Evolutionary conservation across 768 basidiomycete genomes (phyloP).

Genomic region (Gymnopilus junonius): DNA sequence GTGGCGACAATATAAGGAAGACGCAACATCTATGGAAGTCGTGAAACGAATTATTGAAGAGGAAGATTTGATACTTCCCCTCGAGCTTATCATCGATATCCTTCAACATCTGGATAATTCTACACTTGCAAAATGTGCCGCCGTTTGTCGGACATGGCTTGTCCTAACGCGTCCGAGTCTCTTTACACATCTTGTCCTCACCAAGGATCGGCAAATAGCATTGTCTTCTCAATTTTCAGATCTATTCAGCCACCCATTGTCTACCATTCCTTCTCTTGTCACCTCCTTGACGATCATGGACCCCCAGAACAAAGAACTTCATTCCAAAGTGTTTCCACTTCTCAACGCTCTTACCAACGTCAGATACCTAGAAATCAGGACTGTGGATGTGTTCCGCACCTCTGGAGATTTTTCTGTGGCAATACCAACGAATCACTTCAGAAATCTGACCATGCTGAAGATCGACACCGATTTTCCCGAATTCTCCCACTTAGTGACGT

Average conservation of each 20-base stretch:
- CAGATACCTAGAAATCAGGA: not conserved
- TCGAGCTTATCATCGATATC: not conserved
- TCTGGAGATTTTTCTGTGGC: not conserved
- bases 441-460: not conserved
- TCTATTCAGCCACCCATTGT: not conserved
- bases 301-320: not conserved
- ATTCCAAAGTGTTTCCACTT: not conserved
- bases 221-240: not conserved
- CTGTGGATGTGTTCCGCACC: not conserved
- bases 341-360: not conserved
- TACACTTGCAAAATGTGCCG: not conserved
- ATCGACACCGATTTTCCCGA: not conserved
- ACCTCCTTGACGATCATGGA: constrained; percentile 4
- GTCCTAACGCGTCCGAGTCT: not conserved
- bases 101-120: not conserved
- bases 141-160: not conserved
- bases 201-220: not conserved
- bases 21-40: not conserved
- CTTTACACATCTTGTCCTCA: not conserved
- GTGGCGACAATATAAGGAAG: not conserved
- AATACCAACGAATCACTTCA: not conserved
- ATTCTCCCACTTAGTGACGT: not conserved
- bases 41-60: not conserved
- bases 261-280: not conserved
- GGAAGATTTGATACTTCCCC: not conserved